Base-by-base conservation (phyloP, 345 rosid genomes). In the Hypericum androsaemum region DNA sequence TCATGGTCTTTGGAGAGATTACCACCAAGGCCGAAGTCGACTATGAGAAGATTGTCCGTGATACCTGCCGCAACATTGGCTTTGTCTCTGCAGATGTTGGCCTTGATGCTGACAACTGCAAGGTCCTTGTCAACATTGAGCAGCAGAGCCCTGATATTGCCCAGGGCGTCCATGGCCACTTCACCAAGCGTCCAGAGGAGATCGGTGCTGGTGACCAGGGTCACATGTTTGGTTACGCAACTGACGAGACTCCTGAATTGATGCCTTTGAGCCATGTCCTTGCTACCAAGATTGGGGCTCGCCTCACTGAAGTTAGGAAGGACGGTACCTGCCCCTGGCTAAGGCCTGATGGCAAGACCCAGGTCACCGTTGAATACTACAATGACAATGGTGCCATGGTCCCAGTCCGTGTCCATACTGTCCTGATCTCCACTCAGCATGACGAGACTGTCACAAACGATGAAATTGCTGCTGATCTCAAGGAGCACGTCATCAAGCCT, bases 171-270 rank as follows among this genome's bases (percentile, higher is more conserved):
- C 72, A 67, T 36, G 72, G 72, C 41, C 67, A 67, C 56, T 67
- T 67, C 59, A 67, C 72, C 66, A 67, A 67, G 72, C 60, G 63
- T 56, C 72, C 72, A 14, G 72, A 67, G 54, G 72, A 67, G 5
- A 61, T 67, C 43, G 72, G 72, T 52, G 72, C 72, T 3, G 72
- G 72, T 57, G 72, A 67, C 67, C 72, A 67, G 50, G 72, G 72
- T 15, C 72, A 67, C 35, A 67, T 67, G 72, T 67, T 67, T 53
- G 72, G 72, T 37, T 67, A 67, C 46, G 72, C 72, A 12, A 67
- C 72, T 6, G 72, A 67, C 48, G 72, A 67, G 56, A 67, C 72
- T 13, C 67, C 72, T 1, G 72, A 67, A 28, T 52, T 22, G 10
- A 67, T 67, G 72, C 72, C 72, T 22, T 47, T 67, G 72, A 67